Conservation (phyloP, 495 filamentous ascomycete genomes). For the Emericellopsis terricola region DNA sequence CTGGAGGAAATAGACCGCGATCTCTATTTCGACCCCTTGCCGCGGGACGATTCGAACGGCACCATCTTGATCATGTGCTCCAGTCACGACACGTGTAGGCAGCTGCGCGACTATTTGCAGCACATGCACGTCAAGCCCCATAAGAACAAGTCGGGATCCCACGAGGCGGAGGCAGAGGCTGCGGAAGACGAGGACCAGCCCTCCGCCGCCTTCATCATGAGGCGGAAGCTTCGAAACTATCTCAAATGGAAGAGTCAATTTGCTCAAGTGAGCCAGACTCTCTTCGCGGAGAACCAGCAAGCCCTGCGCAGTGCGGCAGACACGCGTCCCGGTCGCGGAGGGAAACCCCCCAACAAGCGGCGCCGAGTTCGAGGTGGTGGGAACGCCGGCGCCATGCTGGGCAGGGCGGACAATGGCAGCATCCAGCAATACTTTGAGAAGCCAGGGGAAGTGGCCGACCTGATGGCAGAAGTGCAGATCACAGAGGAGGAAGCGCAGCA, state of each 20-base stretch:
- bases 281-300: conserved; percentile 65
- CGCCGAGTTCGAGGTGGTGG: conserved; percentile 78
- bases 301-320: conserved; percentile 46
- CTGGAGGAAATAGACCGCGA: conserved; percentile 89
- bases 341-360: conserved; percentile 67
- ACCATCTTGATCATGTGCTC: conserved; percentile 91
- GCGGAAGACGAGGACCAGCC: conserved; percentile 34
- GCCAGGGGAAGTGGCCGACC: conserved; percentile 29
- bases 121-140: conserved; percentile 65
- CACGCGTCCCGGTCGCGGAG: conserved; percentile 19
- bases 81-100: conserved; percentile 71
- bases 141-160: conserved; percentile 11
- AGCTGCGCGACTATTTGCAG: conserved; percentile 79
- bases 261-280: conserved; percentile 55
- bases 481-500: conserved; percentile 60
- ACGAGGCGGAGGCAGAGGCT: conserved; percentile 8
- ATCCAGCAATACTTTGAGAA: conserved; percentile 32
- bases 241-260: conserved; percentile 86
- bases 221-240: conserved; percentile 70
- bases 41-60: conserved; percentile 70
- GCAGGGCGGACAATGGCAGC: conserved; percentile 27
- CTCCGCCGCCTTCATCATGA: conserved; percentile 76
- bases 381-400: conserved; percentile 29
- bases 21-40: conserved; percentile 59
- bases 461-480: conserved; percentile 49